Evolutionary conservation across 495 filamentous ascomycete genomes (phyloP).

Genomic region (Cercophora scortea): DNA sequence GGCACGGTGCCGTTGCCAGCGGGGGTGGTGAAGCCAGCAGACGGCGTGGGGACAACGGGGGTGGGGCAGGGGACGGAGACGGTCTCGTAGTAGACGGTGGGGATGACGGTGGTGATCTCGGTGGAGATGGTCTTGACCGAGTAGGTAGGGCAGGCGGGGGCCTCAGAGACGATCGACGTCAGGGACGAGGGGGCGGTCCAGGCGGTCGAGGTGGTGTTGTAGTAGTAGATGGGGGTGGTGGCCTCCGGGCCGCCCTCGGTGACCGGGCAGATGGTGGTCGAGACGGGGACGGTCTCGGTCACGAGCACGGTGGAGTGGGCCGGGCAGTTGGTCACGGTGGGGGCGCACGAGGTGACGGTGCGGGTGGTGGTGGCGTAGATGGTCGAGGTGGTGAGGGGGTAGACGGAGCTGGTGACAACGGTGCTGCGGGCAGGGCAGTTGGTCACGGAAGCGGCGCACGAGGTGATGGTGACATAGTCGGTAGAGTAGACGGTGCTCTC

Average conservation of each 20-base stretch:
- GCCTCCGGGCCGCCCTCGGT: no score
- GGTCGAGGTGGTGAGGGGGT: constrained; percentile 28
- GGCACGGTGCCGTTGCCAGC: constrained; percentile 23
- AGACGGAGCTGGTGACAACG: constrained; percentile 30
- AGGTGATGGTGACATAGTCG: constrained; percentile 50
- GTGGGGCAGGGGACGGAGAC: constrained; percentile 33
- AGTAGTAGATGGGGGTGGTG: background rate
- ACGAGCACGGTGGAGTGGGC: constrained; percentile 35
- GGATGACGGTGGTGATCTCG: constrained; percentile 41
- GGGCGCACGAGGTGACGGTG: constrained; percentile 53
- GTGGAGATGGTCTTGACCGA: constrained; percentile 34
- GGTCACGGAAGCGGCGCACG: constrained; percentile 40
- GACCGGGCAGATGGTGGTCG: constrained; percentile 4
- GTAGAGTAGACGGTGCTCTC: constrained; percentile 48
- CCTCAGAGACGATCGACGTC: constrained; percentile 4
- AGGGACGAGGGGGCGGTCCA: constrained; percentile 21
- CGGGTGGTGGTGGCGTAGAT: constrained; percentile 48
- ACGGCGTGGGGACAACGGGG: constrained; percentile 9
- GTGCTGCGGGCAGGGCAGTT: constrained; percentile 44
- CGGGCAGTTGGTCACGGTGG: constrained; percentile 54
- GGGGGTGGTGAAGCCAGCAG: constrained; percentile 22
- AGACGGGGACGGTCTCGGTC: constrained; percentile 18
- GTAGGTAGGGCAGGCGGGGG: constrained; percentile 24
- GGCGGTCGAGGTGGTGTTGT: constrained; percentile 6
- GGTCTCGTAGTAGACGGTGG: constrained; percentile 47